Base-by-base conservation (phyloP, 1,284 basidiomycete genomes). In the Malassezia furfur region DNA sequence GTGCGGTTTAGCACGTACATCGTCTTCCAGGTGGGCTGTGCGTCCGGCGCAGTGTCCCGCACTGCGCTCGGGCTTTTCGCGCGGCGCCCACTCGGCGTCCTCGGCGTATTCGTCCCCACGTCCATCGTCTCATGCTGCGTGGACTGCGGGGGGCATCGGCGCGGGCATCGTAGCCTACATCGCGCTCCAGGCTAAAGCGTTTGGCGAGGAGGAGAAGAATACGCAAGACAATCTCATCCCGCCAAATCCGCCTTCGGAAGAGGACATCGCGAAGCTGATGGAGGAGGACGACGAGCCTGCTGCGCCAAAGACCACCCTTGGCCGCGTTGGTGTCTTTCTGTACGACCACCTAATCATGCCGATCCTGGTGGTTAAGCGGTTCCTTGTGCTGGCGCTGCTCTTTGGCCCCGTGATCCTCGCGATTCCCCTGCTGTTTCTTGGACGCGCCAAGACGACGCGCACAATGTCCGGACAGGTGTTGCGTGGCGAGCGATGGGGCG, bases 401-500 rank as follows among this genome's bases (percentile, higher is more conserved):
- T 98, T 99, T 76, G 76, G 85, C 1, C 93, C 93, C 0, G 88
- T 96, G 55, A 82, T 99, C 50, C 48, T 94, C 44, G 80, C 84
- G 0, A 80, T 84, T 25, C 93, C 93, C 0, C 87, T 96, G 82
- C 78, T 96, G 14, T 79, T 93, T 22, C 76, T 96, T 15, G 91
- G 77, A 5, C 41, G 55, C 57, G 14, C 45, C 68, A 21, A 30
- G 66, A 15, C 15, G n/a, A 11, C 7, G 11, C 32, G 38, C 5
- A 6, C 11, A 17, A 15, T 43, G 52, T 21, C 59, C 53, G 48
- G 59, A 55, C 2, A 61, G 60, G 50, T 58, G 30, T 54, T 61
- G 36, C 59, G 66, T 14, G 67, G 69, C 17, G 62, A 67, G 22
- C 57, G 72, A 15, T 69, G 67, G 63, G 72, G 72, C 14, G 69